These are phyloP conservation scores for Lepidium campestre DNA, from an alignment of 441 rosid species.

Conservation along the genomic window DNA sequence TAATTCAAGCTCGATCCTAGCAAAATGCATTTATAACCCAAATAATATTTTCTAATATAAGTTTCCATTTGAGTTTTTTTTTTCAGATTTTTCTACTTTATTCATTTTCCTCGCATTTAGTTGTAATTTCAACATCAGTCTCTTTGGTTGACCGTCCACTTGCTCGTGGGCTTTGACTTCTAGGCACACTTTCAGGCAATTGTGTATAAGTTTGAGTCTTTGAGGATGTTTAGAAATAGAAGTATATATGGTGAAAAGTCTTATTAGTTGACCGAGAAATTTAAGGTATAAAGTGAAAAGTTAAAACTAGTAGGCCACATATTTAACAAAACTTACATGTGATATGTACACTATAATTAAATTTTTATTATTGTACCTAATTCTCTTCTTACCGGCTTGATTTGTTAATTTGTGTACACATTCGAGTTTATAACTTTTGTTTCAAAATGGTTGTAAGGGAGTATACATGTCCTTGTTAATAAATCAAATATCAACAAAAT, in stretches of 20 bases:
- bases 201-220: neutral
- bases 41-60: neutral
- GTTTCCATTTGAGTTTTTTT: neutral
- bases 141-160: slow-evolving; percentile 24
- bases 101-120: slow-evolving; percentile 3
- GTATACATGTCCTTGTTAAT: neutral
- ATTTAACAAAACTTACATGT: slow-evolving; percentile 1
- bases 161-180: neutral
- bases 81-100: neutral
- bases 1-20: neutral
- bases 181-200: neutral
- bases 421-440: neutral
- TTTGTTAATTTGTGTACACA: neutral
- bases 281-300: neutral
- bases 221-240: neutral
- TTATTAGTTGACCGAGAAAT: neutral
- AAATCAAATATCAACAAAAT: neutral
- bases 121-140: slow-evolving; percentile 16
- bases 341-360: neutral
- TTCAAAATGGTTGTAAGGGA: neutral
- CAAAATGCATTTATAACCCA: neutral
- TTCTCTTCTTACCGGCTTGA: neutral
- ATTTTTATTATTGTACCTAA: slow-evolving; percentile 8
- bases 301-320: slow-evolving; percentile 5
- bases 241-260: neutral